phyloP scores from a whole-genome alignment of 2,329 filamentous ascomycete genomes.

The Colletotrichum lini region DNA sequence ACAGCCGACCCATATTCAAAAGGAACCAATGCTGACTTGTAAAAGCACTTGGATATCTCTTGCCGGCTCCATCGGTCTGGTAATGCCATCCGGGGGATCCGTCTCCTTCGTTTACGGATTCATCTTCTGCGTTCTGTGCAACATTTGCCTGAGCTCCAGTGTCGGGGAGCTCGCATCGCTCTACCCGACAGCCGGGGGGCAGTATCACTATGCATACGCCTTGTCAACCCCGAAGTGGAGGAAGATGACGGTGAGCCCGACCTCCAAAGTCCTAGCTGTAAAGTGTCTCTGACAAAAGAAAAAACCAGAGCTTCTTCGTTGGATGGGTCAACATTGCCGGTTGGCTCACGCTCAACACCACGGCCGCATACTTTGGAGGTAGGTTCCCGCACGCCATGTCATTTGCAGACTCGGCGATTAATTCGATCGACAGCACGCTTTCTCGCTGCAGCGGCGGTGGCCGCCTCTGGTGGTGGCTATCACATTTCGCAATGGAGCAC shows the following conservation, averaged over 20 bases:
- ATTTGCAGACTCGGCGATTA: not conserved
- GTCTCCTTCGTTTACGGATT: constrained; percentile 61
- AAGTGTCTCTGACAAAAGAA: too few species aligned
- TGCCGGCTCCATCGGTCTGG: constrained; percentile 58
- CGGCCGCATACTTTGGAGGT: constrained; percentile 60
- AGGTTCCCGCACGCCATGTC: constrained; percentile 5
- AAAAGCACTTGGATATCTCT: constrained; percentile 57
- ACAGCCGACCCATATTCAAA: too few species aligned
- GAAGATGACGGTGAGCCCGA: constrained; percentile 50
- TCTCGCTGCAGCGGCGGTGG: constrained; percentile 57
- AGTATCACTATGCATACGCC: constrained; percentile 62
- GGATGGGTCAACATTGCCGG: constrained; percentile 63
- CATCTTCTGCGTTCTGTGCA: constrained; percentile 61
- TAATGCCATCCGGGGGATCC: constrained; percentile 58
- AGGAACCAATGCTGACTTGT: not conserved
- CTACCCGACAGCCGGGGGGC: constrained; percentile 63
- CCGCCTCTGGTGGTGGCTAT: constrained; percentile 56
- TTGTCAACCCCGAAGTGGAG: constrained; percentile 57
- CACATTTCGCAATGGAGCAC: constrained; percentile 56
- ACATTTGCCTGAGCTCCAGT: constrained; percentile 58
- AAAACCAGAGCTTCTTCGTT: constrained; percentile 57
- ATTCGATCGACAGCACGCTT: constrained; percentile 54
- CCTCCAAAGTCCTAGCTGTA: not conserved
- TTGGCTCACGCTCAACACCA: constrained; percentile 61
- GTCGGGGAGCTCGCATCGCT: constrained; percentile 60